Conservation (phyloP, 202 grass and related monocot genomes). For the Brachypodium distachyon region DNA sequence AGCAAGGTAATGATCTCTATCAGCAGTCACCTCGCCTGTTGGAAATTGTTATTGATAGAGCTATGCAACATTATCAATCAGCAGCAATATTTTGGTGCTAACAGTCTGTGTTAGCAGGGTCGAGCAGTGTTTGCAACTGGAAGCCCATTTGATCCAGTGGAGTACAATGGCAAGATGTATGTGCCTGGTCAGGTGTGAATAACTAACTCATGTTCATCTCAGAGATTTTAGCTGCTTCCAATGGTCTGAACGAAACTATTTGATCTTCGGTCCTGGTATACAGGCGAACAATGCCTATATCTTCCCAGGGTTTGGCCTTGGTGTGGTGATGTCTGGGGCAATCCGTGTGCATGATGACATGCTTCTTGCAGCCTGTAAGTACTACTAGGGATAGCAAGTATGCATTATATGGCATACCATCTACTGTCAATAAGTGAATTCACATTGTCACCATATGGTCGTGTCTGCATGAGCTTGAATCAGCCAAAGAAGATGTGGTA, state of each 20-base stretch:
- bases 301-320: conserved; percentile 89
- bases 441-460: neutral
- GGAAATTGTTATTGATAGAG: neutral
- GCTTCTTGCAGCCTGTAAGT: conserved; percentile 90
- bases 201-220: neutral
- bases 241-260: neutral
- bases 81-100: neutral
- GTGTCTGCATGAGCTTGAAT: neutral
- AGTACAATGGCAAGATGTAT: conserved; percentile 58
- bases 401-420: neutral
- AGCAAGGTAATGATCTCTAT: conserved; percentile 60
- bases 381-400: neutral
- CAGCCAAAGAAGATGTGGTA: neutral
- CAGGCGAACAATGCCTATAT: conserved; percentile 95
- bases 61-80: neutral
- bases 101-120: conserved; percentile 42
- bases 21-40: neutral
- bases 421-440: neutral
- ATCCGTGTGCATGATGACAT: conserved; percentile 86
- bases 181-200: conserved; percentile 56
- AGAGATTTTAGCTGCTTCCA: neutral
- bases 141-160: conserved; percentile 78
- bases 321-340: conserved; percentile 83
- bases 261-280: neutral
- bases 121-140: conserved; percentile 72